Evolutionary conservation across 2,329 filamentous ascomycete species (phyloP).

Genomic region (Colletotrichum somersetense): DNA sequence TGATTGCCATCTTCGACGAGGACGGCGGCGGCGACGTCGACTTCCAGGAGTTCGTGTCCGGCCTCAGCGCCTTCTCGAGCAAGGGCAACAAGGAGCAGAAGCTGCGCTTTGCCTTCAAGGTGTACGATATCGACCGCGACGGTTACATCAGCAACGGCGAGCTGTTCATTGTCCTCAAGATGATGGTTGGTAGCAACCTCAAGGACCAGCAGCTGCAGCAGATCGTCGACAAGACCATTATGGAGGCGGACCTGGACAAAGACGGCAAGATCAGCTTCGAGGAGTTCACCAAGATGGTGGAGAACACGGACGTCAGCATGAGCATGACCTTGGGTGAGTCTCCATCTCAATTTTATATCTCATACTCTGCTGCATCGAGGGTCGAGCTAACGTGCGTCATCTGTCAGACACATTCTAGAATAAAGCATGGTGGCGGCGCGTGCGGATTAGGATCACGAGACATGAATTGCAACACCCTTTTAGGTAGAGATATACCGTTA

Average conservation of each 20-base stretch:
- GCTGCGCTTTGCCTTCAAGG: conserved; percentile 96
- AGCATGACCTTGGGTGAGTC: conserved; percentile 78
- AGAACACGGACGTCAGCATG: conserved; percentile 87
- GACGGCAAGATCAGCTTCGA: conserved; percentile 99
- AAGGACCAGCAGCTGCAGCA: conserved; percentile 99
- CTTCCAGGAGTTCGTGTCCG: conserved; percentile 98
- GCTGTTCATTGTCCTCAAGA: conserved; percentile 99
- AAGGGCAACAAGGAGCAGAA: conserved; percentile 99
- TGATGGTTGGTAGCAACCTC: conserved; percentile 99
- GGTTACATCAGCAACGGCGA: conserved; percentile 99
- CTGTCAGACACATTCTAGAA: conserved; percentile 38
- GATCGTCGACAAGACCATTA: conserved; percentile 99
- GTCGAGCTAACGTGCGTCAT: conserved; percentile 15
- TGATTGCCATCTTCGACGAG: conserved; percentile 99
- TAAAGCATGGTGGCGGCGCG: conserved; percentile 15
- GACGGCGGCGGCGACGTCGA: conserved; percentile 98
- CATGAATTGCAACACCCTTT: conserved; percentile 39
- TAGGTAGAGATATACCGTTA: conserved; percentile 36
- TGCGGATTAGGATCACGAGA: conserved; percentile 37
- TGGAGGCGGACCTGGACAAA: conserved; percentile 96
- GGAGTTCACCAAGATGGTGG: conserved; percentile 99
- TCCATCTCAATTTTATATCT: not conserved
- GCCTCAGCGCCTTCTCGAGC: conserved; percentile 93
- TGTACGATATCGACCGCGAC: conserved; percentile 99
- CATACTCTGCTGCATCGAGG: not conserved